These are phyloP conservation scores for Mortierella sp. DNA, from an alignment of 371 early-diverging fungal species.

Conservation along the genomic window DNA sequence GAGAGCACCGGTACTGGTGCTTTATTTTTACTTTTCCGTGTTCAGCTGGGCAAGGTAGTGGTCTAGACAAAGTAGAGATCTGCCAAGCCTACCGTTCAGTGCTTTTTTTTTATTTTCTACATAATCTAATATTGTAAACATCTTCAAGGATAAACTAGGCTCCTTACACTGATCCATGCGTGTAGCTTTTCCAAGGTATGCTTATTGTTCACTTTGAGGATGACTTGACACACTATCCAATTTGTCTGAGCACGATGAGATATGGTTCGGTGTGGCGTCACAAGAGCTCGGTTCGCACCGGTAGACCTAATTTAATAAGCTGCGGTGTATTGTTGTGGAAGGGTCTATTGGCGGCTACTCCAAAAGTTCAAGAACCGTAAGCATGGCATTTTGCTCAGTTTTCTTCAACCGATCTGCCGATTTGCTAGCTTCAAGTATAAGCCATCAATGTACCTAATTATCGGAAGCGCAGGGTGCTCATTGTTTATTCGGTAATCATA, in stretches of 20 bases:
- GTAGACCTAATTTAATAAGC: background rate
- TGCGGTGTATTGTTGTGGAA: no score
- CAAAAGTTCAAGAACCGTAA: background rate
- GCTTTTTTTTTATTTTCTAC: background rate
- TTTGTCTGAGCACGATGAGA: background rate
- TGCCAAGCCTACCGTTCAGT: background rate
- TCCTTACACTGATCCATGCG: no score
- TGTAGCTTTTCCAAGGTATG: slow-evolving; percentile 1
- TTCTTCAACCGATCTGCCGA: background rate
- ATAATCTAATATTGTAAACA: background rate
- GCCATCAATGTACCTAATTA: background rate
- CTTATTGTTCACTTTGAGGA: slow-evolving; percentile 1
- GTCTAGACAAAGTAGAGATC: background rate
- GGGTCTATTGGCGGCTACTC: no score
- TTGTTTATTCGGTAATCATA: no score
- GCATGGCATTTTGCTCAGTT: background rate
- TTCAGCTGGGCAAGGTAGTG: background rate
- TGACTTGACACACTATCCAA: background rate
- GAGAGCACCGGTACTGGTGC: no score
- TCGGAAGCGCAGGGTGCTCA: background rate
- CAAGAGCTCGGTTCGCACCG: background rate
- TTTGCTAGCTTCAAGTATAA: no score
- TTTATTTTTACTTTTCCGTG: background rate
- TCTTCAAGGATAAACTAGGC: background rate
- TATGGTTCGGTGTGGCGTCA: no score